phyloP scores from a whole-genome alignment of 2,329 filamentous ascomycete genomes.

The Colletotrichum lentis region DNA sequence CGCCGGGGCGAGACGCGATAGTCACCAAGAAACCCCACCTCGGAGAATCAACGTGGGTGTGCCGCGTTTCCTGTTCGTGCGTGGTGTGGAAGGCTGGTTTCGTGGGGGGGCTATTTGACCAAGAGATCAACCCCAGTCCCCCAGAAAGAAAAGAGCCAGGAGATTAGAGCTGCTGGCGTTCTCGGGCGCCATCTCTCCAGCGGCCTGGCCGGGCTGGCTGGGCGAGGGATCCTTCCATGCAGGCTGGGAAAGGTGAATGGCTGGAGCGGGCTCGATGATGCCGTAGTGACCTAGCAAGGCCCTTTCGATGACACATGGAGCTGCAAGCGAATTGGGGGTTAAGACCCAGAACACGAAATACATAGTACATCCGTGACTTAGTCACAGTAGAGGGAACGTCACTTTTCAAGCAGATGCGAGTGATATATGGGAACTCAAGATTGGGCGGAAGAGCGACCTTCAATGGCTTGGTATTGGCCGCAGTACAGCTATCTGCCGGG shows the following conservation, averaged over 20 bases:
- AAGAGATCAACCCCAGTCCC: too few relatives aligned
- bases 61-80: too few relatives aligned
- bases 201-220: background rate
- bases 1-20: background rate
- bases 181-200: too few relatives aligned
- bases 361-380: background rate
- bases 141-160: too few relatives aligned
- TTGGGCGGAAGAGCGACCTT: slow-evolving; percentile 38
- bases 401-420: background rate
- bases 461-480: slow-evolving; percentile 40
- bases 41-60: too few relatives aligned
- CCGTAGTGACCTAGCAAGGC: background rate
- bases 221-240: background rate
- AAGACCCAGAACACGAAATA: background rate
- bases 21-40: background rate
- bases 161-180: too few relatives aligned
- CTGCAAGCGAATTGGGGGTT: too few relatives aligned
- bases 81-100: too few relatives aligned
- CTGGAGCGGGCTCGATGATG: background rate
- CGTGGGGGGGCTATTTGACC: too few relatives aligned
- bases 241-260: background rate
- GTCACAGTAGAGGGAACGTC: background rate
- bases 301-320: too few relatives aligned
- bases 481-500: slow-evolving; percentile 38
- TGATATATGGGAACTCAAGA: slow-evolving; percentile 24